A percentile compares a stretch with the other conserved stretches of the same genome.
These are phyloP conservation scores for Kazachstania taianensis DNA, from an alignment of 805 yeast species.

Conservation along the genomic window DNA sequence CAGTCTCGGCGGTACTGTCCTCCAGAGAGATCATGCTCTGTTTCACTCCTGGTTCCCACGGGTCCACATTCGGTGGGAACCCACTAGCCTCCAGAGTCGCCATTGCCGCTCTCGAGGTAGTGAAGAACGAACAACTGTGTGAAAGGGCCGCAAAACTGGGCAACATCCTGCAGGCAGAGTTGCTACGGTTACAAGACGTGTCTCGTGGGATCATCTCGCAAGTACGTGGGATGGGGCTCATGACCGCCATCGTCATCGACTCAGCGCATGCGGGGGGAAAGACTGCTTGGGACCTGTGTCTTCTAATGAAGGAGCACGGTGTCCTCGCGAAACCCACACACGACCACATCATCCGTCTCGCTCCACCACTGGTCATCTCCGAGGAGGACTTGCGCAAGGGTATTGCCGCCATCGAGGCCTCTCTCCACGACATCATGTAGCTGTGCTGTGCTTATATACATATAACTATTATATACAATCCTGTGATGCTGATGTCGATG, in stretches of 20 bases:
- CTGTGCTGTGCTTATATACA: neutral
- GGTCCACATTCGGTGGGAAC: slow-evolving; percentile 96
- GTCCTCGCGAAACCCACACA: slow-evolving; percentile 95
- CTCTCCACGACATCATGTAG: slow-evolving; percentile 1
- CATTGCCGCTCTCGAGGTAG: slow-evolving; percentile 85
- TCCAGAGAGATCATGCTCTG: slow-evolving; percentile 84
- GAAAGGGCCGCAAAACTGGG: slow-evolving; percentile 72
- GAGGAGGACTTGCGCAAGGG: slow-evolving; percentile 80
- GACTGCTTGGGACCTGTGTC: slow-evolving; percentile 92
- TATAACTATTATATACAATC: too few species aligned
- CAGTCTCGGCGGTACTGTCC: slow-evolving; percentile 84
- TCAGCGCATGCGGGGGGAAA: slow-evolving; percentile 73
- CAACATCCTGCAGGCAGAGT: slow-evolving; percentile 49
- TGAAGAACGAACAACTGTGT: slow-evolving; percentile 75
- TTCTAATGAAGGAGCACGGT: slow-evolving; percentile 79
- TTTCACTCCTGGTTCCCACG: slow-evolving; percentile 91
- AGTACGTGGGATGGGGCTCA: slow-evolving; percentile 76
- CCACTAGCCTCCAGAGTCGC: slow-evolving; percentile 91
- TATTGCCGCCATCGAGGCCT: slow-evolving; percentile 54
- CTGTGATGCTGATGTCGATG: too few species aligned
- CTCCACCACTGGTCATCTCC: slow-evolving; percentile 89
- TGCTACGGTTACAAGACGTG: slow-evolving; percentile 41
- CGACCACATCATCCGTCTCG: slow-evolving; percentile 87
- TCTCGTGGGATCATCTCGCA: slow-evolving; percentile 47
- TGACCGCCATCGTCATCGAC: slow-evolving; percentile 88